Base-by-base conservation (phyloP, 2,329 filamentous ascomycete species). In the Thermothelomyces thermophilus region DNA sequence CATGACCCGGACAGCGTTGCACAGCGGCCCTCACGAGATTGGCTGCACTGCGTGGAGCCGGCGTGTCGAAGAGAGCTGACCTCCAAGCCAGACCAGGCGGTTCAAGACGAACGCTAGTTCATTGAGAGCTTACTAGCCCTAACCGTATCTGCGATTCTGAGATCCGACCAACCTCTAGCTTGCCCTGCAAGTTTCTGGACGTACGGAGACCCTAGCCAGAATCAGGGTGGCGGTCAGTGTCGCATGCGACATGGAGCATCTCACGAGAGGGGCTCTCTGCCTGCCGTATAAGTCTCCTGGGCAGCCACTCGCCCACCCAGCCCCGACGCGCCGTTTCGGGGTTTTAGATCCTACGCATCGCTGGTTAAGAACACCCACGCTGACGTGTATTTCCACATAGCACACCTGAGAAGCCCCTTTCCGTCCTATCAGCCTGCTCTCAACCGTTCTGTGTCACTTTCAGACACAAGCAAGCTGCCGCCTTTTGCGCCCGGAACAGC, bases 91-190 rank as follows among this genome's bases (percentile, higher is more conserved):
- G 33, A 46, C 10, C 3, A 14, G 35, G 50, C 45, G 44, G 33
- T 33, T 41, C 40, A 34, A 44, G 30, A 40, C 41, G 52, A 48
- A 41, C 37, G 36, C 50, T 57, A 57, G 42, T 46, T 34, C 26
- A 20, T 34, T 51, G 34, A 17, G 37, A 49, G 30, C n/a, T n/a
- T n/a, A n/a, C 41, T 54, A 53, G 50, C 37, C 51, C 48, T 48
- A 43, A 49, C 45, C 31, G 40, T 41, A 49, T 51, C 55, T 56
- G 55, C 53, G 50, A 46, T 53, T 50, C 46, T 53, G 9, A 50
- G 53, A 57, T 57, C 53, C 51, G 51, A 54, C 57, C 53, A 53
- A 14, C 30, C 30, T 31, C 14, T 45, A 31, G 30, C 24, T 19
- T 24, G 11, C 14, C 36, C 41, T 48, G 33, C 34, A 35, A 43